A percentile compares a stretch with the other conserved stretches of the same genome.
Evolutionary conservation across 148 eudicot species (phyloP).

Genomic region (Cornus controversa): DNA sequence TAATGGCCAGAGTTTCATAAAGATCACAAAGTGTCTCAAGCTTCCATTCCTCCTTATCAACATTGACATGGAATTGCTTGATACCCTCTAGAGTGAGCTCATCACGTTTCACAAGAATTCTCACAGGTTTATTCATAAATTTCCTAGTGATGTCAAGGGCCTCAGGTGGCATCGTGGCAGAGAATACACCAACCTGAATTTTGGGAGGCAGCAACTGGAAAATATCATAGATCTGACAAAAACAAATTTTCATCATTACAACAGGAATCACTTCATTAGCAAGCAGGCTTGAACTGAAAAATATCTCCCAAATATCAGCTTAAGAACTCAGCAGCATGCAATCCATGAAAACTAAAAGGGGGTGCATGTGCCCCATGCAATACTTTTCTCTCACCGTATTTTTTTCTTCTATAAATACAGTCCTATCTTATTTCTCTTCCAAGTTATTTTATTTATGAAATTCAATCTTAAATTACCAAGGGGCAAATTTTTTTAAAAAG

Average conservation of each 20-base stretch:
- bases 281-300: constrained; percentile 3
- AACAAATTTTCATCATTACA: constrained; percentile 1
- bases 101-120: constrained; percentile 83
- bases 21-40: constrained; percentile 78
- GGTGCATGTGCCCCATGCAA: too few species aligned
- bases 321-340: not conserved
- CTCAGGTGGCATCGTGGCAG: constrained; percentile 85
- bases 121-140: constrained; percentile 76
- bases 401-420: too few species aligned
- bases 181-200: constrained; percentile 76
- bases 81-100: constrained; percentile 86
- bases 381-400: too few species aligned
- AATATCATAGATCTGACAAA: constrained; percentile 61
- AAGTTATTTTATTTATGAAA: too few species aligned
- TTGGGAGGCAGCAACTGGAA: constrained; percentile 69
- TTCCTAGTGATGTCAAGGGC: constrained; percentile 77
- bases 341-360: too few species aligned
- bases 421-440: too few species aligned
- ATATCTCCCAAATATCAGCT: not conserved
- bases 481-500: too few species aligned
- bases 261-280: not conserved
- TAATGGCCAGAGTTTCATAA: constrained; percentile 69
- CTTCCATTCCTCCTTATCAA: constrained; percentile 84
- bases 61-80: constrained; percentile 70
- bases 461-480: too few species aligned